Base-by-base conservation (phyloP, 2,329 filamentous ascomycete species). In the Fusarium luffae region DNA sequence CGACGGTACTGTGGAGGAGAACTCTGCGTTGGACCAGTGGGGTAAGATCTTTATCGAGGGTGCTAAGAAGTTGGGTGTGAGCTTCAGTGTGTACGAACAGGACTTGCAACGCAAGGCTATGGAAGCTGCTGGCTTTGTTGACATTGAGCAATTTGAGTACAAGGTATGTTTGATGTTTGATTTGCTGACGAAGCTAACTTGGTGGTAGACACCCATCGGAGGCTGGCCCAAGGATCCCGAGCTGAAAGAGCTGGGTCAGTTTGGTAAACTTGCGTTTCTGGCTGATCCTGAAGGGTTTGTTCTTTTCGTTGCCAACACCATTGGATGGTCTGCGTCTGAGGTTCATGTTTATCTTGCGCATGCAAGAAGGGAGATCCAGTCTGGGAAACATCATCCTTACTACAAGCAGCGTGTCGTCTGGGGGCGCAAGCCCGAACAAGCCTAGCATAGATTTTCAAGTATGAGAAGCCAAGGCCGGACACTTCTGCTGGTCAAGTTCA, bases 11-110 rank as follows among this genome's bases (percentile, higher is more conserved):
- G 59, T 63, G 1, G 54, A 63, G 32, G 59, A 62, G 23, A 63
- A 52, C 9, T 63, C 59, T 4, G 59, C 59, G 1, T 5, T 63
- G 4, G 59, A 52, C 4, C 59, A 63, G 27, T 63, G 59, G 59
- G 59, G 59, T 4, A 63, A 63, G 21, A n/a, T 63, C 2, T 63
- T 63, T 2, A 63, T 63, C 2, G 59, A 63, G 12, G 59, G 59
- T 5, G 59, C 47, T 8, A 63, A 63, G 27, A 63, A 63, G 41
- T 12, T 63, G 1, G 59, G 59, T 0, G 10, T 19, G 4, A 63
- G 32, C 30, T 63, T 63, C 5, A 34, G 7, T 0, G 1, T 63
- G 4, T 63, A 63, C 4, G 59, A 63, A 25, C 21, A 63, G 6
- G 59, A 63, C 9, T 18, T 63, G 0, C 59, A 63, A 13, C 27